phyloP scores from a whole-genome alignment of 345 rosid species.

The Salix dunnii region DNA sequence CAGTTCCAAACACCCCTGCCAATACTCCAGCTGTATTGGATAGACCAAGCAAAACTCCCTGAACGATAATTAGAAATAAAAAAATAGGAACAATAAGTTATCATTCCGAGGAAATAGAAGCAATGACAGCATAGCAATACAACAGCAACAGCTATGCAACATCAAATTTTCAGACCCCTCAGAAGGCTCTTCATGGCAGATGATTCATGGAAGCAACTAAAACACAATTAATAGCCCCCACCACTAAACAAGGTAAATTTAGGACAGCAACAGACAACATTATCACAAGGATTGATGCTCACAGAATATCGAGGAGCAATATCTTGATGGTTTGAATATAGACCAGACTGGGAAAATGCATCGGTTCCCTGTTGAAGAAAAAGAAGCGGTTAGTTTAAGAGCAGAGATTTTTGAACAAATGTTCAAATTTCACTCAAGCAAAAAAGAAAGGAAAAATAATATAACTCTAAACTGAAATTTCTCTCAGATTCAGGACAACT shows the following conservation, averaged over 20 bases:
- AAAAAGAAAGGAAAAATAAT: background rate
- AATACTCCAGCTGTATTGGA: constrained; percentile 94
- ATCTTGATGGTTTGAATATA: constrained; percentile 94
- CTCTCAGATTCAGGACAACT: background rate
- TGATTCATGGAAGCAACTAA: background rate
- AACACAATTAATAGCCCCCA: background rate
- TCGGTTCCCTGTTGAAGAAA: constrained; percentile 56
- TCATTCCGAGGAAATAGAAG: background rate
- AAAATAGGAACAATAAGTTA: background rate
- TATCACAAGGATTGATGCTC: constrained; percentile 26
- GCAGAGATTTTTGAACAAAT: background rate
- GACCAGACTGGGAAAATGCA: constrained; percentile 94
- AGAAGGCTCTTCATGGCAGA: background rate
- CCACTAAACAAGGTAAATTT: background rate
- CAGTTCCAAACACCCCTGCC: constrained; percentile 95
- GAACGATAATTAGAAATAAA: constrained; percentile 8
- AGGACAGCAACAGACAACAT: constrained; percentile 1
- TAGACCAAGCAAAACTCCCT: constrained; percentile 92
- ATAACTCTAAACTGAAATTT: background rate
- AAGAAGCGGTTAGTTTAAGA: background rate
- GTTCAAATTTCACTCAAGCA: background rate
- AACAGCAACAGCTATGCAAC: background rate
- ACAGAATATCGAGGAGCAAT: constrained; percentile 95
- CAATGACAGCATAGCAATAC: background rate
- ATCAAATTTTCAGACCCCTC: background rate